A percentile compares a stretch with the other conserved stretches of the same genome.
These are phyloP conservation scores for Pseudomonodictys pantanalensis DNA, from an alignment of 495 filamentous ascomycete genomes.

Conservation along the genomic window DNA sequence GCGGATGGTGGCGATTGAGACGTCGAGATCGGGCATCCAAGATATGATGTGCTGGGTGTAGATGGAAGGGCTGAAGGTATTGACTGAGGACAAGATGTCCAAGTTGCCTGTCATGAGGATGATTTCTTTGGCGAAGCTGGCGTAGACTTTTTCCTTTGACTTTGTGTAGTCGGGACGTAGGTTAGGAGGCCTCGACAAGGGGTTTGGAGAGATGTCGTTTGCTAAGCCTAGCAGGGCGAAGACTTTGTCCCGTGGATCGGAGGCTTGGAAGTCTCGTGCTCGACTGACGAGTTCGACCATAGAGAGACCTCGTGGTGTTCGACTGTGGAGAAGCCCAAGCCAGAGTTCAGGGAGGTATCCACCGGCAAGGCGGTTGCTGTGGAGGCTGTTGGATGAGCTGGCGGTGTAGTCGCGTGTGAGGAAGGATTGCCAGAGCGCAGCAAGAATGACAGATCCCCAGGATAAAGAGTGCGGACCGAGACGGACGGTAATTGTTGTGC, in stretches of 20 bases:
- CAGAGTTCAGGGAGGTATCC: slow-evolving; percentile 4
- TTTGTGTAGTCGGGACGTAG: background rate
- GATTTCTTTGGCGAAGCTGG: background rate
- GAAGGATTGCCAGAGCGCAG: slow-evolving; percentile 4
- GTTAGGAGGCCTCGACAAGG: background rate
- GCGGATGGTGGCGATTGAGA: slow-evolving; percentile 5
- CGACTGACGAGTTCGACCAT: slow-evolving; percentile 2
- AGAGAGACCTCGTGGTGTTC: background rate
- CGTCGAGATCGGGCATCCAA: slow-evolving; percentile 5
- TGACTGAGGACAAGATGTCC: background rate
- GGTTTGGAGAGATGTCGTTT: background rate
- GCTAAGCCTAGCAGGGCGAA: slow-evolving; percentile 6
- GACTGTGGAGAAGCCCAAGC: background rate
- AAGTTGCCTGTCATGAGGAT: background rate
- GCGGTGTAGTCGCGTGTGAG: background rate
- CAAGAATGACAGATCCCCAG: slow-evolving; percentile 1
- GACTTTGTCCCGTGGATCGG: slow-evolving; percentile 4
- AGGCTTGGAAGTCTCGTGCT: slow-evolving; percentile 1
- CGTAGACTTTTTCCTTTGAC: background rate
- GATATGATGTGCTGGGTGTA: background rate
- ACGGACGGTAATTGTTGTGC: background rate
- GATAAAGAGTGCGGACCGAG: background rate
- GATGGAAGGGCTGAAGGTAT: background rate
- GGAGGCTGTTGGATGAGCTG: background rate
- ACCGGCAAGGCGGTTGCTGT: background rate